A percentile compares a stretch with the other conserved stretches of the same genome.
phyloP scores from a whole-genome alignment of 768 basidiomycete genomes.

The Mycena venus region DNA sequence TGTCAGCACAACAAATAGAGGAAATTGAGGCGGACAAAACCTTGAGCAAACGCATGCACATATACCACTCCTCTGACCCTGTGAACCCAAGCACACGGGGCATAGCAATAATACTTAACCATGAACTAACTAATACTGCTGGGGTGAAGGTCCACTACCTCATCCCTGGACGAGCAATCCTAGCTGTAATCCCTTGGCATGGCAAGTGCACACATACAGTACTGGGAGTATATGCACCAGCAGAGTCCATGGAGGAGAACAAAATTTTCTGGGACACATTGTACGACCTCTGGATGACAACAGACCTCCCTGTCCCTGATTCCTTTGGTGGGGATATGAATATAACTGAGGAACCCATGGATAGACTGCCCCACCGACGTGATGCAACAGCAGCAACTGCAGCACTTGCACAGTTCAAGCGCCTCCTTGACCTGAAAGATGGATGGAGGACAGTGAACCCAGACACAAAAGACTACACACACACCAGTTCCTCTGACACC shows the following conservation, averaged over 20 bases:
- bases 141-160: background rate
- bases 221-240: conserved; percentile 14
- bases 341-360: background rate
- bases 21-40: conserved; percentile 13
- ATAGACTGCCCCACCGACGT: background rate
- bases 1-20: background rate
- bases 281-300: background rate
- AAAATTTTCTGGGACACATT: background rate
- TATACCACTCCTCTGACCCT: background rate
- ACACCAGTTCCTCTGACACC: background rate
- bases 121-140: background rate
- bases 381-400: background rate
- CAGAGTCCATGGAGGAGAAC: conserved; percentile 10
- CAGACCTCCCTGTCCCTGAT: conserved; percentile 3
- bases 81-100: background rate
- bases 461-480: conserved; percentile 17
- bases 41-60: background rate
- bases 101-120: conserved; percentile 31
- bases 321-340: background rate
- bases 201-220: background rate
- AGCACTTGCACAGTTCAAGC: background rate
- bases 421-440: background rate
- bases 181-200: conserved; percentile 16
- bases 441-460: conserved; percentile 14
- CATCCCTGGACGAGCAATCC: conserved; percentile 16